phyloP scores from a whole-genome alignment of 169 alveolate species.

The Babesia sp. region DNA sequence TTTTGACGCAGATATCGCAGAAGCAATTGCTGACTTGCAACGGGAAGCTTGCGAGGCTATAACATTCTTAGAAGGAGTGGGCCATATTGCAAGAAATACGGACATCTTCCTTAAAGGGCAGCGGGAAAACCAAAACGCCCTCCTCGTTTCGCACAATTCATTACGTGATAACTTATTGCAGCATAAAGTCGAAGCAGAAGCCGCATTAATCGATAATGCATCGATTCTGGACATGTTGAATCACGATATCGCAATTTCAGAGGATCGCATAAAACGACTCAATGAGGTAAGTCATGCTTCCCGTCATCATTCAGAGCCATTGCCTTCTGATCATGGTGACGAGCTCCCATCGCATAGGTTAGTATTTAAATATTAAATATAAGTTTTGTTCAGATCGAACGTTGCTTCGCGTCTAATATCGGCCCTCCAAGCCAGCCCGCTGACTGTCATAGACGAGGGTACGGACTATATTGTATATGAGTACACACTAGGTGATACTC shows the following conservation, averaged over 20 bases:
- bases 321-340: background rate
- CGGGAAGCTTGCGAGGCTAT: constrained; percentile 19
- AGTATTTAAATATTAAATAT: background rate
- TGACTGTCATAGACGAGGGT: constrained; percentile 21
- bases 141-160: constrained; percentile 1
- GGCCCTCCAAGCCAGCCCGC: constrained; percentile 31
- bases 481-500: constrained; percentile 13
- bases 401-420: background rate
- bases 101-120: background rate
- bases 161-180: background rate
- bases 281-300: background rate
- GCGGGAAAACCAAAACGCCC: background rate
- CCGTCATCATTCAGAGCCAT: background rate
- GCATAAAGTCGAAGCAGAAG: background rate
- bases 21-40: constrained; percentile 2
- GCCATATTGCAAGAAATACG: background rate
- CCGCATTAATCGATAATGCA: background rate
- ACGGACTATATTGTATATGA: constrained; percentile 21
- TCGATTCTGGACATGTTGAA: background rate
- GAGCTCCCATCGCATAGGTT: background rate
- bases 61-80: constrained; percentile 6
- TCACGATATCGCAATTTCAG: background rate
- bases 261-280: background rate
- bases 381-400: background rate
- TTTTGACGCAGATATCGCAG: background rate